phyloP scores from a whole-genome alignment of 257 asterid species.

The Handroanthus guayacan region DNA sequence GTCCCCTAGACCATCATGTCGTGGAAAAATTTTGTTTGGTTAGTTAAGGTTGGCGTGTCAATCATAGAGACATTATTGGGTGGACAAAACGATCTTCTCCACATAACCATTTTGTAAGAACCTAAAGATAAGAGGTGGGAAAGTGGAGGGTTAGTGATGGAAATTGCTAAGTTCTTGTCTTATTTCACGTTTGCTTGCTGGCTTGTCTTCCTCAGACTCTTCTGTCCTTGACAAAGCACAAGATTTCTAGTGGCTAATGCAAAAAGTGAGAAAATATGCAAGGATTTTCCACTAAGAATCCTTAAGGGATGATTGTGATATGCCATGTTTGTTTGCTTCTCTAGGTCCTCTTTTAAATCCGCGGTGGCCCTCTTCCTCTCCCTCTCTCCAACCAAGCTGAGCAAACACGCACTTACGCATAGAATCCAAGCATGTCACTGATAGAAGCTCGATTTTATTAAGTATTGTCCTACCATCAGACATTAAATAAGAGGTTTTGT shows the following conservation, averaged over 20 bases:
- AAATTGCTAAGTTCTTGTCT: conserved; percentile 63
- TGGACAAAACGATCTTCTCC: conserved; percentile 53
- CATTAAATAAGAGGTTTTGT: too few relatives aligned
- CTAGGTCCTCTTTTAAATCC: too few relatives aligned
- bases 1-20: conserved; percentile 38
- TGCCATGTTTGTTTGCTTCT: conserved; percentile 33
- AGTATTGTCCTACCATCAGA: too few relatives aligned
- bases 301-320: conserved; percentile 41
- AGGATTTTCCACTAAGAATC: conserved; percentile 41
- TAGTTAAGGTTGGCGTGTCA: conserved; percentile 69
- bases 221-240: conserved; percentile 42
- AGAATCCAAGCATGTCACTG: too few relatives aligned
- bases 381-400: too few relatives aligned
- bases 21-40: conserved; percentile 27
- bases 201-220: conserved; percentile 52
- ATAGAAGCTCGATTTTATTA: too few relatives aligned
- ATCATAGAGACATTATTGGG: conserved; percentile 72
- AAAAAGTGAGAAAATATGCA: conserved; percentile 32
- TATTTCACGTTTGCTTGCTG: conserved; percentile 56
- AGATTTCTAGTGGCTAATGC: conserved; percentile 44
- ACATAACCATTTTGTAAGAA: conserved; percentile 46
- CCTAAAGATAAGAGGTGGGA: conserved; percentile 42
- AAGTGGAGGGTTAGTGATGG: neutral
- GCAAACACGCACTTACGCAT: too few relatives aligned
- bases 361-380: too few relatives aligned